Evolutionary conservation across 1,284 basidiomycete species (phyloP).

Genomic region (Termitomyces sp.): DNA sequence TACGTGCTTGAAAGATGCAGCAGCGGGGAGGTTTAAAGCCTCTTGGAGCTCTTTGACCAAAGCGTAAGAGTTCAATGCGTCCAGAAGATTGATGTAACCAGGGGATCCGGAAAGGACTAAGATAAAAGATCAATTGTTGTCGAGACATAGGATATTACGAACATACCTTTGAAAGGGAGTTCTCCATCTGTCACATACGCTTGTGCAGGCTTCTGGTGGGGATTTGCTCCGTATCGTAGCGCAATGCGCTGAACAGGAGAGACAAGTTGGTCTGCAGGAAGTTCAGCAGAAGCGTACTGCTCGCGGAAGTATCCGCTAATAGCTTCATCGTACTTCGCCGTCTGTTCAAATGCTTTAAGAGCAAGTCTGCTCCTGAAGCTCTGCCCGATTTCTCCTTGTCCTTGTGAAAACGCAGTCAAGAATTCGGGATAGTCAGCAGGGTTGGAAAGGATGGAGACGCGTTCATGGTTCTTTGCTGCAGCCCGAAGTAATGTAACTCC

Average conservation of each 20-base stretch:
- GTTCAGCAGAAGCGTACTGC: constrained; percentile 84
- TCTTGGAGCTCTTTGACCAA: constrained; percentile 93
- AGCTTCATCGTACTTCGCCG: constrained; percentile 90
- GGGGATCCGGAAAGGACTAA: constrained; percentile 90
- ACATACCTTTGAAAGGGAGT: constrained; percentile 85
- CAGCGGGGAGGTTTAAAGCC: constrained; percentile 85
- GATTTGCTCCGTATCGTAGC: constrained; percentile 95
- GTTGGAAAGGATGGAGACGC: constrained; percentile 90
- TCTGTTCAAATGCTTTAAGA: constrained; percentile 97
- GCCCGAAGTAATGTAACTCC: constrained; percentile 97
- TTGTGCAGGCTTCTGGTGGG: constrained; percentile 98
- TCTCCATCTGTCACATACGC: constrained; percentile 89
- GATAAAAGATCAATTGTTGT: constrained; percentile 1
- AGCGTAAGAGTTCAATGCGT: constrained; percentile 96
- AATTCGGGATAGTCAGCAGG: constrained; percentile 91
- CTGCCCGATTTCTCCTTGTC: constrained; percentile 67
- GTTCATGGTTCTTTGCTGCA: constrained; percentile 97
- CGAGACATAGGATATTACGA: background rate
- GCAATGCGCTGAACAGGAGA: constrained; percentile 79
- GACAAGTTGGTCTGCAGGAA: constrained; percentile 56
- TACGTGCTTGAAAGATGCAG: constrained; percentile 99
- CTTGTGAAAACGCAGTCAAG: constrained; percentile 68
- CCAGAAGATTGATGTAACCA: constrained; percentile 99
- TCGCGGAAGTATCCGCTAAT: constrained; percentile 97
- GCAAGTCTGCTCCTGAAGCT: constrained; percentile 77